Conservation (phyloP, 306 rosid species). For the Quercus engelmannii region DNA sequence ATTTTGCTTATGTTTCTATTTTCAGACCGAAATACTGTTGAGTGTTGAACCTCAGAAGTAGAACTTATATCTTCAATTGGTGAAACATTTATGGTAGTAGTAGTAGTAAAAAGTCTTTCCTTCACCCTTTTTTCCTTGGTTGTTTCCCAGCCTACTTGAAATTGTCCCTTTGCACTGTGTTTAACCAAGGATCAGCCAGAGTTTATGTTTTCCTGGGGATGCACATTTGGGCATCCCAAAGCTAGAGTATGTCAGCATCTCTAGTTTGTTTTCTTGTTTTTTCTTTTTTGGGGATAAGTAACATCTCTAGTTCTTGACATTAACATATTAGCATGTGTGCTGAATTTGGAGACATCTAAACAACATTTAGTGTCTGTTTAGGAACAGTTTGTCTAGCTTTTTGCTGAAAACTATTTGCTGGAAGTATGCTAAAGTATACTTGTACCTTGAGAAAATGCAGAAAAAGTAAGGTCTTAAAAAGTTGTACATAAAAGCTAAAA, state of each 20-base stretch:
- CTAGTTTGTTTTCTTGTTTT: too few species aligned
- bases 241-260: not conserved
- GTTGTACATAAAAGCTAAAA: too few species aligned
- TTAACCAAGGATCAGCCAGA: too few species aligned
- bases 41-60: not conserved
- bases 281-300: not conserved
- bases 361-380: not conserved
- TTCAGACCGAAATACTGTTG: not conserved
- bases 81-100: not conserved
- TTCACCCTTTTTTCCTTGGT: not conserved
- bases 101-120: not conserved
- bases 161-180: not conserved
- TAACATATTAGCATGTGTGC: constrained; percentile 7
- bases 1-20: not conserved
- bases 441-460: too few species aligned
- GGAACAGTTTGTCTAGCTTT: too few species aligned
- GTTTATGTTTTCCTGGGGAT: not conserved
- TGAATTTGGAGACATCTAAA: constrained; percentile 8
- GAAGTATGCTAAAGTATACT: too few species aligned
- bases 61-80: not conserved
- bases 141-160: not conserved
- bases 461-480: too few species aligned
- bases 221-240: not conserved
- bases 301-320: not conserved
- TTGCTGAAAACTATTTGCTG: too few species aligned